phyloP scores from a whole-genome alignment of 495 filamentous ascomycete species.

The Collariella sp. region DNA sequence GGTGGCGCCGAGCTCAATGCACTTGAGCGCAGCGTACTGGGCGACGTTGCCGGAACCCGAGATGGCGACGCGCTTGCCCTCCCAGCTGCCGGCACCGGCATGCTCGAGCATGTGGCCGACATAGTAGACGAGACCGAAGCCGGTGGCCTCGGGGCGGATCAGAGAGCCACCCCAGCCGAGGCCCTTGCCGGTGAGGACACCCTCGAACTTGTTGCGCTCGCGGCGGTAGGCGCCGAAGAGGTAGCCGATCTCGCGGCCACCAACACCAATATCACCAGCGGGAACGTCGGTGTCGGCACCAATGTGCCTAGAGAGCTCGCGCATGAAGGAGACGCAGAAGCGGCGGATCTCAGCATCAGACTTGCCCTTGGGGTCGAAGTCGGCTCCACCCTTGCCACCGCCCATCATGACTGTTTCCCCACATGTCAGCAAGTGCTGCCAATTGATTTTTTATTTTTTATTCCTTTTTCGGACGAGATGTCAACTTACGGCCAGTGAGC shows the following conservation, averaged over 20 bases:
- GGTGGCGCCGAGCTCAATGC: conserved; percentile 87
- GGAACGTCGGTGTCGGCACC: conserved; percentile 94
- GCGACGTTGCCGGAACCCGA: conserved; percentile 98
- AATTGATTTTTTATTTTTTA: no score
- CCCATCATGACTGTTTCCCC: conserved; percentile 74
- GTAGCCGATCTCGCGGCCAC: conserved; percentile 82
- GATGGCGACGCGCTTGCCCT: conserved; percentile 89
- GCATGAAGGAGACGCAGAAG: conserved; percentile 96
- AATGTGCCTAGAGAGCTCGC: conserved; percentile 87
- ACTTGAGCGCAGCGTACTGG: conserved; percentile 95
- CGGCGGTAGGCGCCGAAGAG: conserved; percentile 94
- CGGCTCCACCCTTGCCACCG: conserved; percentile 95
- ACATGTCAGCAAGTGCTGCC: conserved; percentile 20
- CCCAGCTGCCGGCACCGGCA: conserved; percentile 78
- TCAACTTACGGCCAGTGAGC: conserved; percentile 75
- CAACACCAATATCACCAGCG: conserved; percentile 90
- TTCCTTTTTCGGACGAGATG: not conserved
- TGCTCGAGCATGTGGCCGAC: conserved; percentile 93
- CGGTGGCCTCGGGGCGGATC: conserved; percentile 95
- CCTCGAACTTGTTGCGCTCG: conserved; percentile 83
- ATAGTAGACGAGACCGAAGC: conserved; percentile 96
- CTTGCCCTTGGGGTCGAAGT: conserved; percentile 99
- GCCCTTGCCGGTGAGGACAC: conserved; percentile 93
- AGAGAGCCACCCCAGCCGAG: conserved; percentile 84
- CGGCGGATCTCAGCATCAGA: conserved; percentile 93